Evolutionary conservation across 2,329 filamentous ascomycete species (phyloP).

Genomic region (Aspergillus terreus): DNA sequence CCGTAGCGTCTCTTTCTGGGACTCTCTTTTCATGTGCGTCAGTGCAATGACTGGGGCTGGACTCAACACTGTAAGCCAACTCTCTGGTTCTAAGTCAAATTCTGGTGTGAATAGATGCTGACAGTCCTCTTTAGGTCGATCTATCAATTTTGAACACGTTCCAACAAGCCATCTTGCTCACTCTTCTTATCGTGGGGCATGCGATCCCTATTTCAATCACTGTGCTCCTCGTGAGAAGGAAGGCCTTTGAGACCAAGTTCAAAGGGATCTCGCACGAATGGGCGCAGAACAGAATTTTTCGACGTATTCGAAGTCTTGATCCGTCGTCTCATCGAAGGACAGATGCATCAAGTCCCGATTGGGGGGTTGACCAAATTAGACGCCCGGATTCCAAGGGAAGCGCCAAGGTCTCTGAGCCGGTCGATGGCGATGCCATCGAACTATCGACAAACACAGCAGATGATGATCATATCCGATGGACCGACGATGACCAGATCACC

Average conservation of each 20-base stretch:
- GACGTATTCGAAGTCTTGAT: not conserved
- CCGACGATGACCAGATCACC: conserved; percentile 29
- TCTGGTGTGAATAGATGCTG: not conserved
- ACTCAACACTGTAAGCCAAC: conserved; percentile 54
- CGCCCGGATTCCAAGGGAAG: not conserved
- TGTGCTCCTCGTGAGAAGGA: conserved; percentile 59
- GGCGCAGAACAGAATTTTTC: conserved; percentile 10
- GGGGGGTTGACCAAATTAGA: conserved; percentile 1
- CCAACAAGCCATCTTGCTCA: conserved; percentile 64
- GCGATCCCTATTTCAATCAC: conserved; percentile 64
- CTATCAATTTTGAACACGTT: conserved; percentile 62
- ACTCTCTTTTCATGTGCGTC: conserved; percentile 63
- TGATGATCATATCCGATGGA: conserved; percentile 21
- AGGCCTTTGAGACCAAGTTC: conserved; percentile 61
- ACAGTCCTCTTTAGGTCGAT: conserved; percentile 26
- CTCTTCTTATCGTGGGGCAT: conserved; percentile 64
- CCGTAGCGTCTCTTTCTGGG: conserved; percentile 55
- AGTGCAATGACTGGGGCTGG: conserved; percentile 67
- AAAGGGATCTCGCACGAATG: conserved; percentile 46
- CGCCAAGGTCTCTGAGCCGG: conserved; percentile 2
- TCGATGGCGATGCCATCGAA: conserved; percentile 3
- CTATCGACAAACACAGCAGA: not conserved
- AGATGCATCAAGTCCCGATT: not conserved
- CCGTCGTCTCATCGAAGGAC: not conserved
- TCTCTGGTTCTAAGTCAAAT: not conserved